phyloP scores from a whole-genome alignment of 2,329 filamentous ascomycete genomes.

The Colletotrichum costaricense region DNA sequence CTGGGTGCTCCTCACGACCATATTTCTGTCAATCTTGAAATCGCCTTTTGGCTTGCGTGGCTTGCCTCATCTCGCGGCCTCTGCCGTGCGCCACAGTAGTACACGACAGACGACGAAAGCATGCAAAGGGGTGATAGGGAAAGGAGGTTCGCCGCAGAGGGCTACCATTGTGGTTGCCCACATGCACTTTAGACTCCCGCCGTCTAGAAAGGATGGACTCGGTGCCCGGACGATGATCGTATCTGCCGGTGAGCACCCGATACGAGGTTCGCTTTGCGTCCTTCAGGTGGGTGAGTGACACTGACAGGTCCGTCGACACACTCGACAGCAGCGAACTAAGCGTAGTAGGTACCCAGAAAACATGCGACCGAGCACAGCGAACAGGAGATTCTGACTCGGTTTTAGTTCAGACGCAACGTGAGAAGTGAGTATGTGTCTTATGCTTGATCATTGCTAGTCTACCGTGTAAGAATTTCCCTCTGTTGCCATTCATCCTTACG shows the following conservation, averaged over 20 bases:
- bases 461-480: background rate
- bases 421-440: background rate
- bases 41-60: background rate
- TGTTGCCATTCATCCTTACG: background rate
- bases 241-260: conserved; percentile 1
- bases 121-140: background rate
- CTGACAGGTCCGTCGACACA: conserved; percentile 4
- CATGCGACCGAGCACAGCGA: background rate
- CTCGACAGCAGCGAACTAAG: background rate
- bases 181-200: background rate
- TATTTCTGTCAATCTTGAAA: background rate
- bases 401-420: conserved; percentile 2
- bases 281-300: conserved; percentile 19
- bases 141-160: background rate
- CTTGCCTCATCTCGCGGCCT: conserved; percentile 16
- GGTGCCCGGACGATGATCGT: background rate
- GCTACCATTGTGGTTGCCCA: background rate
- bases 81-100: conserved; percentile 17
- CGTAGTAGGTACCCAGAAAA: background rate
- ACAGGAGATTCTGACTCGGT: conserved; percentile 1
- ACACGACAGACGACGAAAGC: background rate
- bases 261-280: conserved; percentile 8
- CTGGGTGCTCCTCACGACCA: background rate
- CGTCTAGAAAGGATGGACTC: background rate
- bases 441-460: conserved; percentile 19